These are phyloP conservation scores for Colletotrichum filicis DNA, from an alignment of 2,329 filamentous ascomycete genomes.

Conservation along the genomic window DNA sequence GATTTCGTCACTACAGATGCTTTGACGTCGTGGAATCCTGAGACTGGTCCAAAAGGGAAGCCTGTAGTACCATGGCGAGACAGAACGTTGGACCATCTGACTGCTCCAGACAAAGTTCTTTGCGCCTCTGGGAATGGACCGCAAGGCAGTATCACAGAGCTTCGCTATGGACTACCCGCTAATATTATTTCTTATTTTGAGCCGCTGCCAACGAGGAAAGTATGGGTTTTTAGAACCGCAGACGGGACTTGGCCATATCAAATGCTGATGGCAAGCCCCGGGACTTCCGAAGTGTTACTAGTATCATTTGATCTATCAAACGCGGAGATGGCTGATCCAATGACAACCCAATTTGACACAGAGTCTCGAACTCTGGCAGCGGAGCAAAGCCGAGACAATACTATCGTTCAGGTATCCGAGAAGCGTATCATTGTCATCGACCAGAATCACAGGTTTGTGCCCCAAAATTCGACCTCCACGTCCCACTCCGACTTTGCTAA, in stretches of 20 bases:
- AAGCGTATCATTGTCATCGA: constrained; percentile 53
- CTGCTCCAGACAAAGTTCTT: constrained; percentile 66
- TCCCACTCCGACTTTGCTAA: neutral
- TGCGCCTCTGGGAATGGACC: constrained; percentile 72
- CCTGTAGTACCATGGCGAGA: constrained; percentile 23
- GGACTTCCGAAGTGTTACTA: constrained; percentile 58
- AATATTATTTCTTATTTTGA: constrained; percentile 70
- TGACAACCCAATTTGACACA: constrained; percentile 60
- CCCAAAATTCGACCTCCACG: neutral
- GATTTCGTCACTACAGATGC: constrained; percentile 63
- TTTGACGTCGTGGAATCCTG: constrained; percentile 43
- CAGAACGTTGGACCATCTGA: constrained; percentile 16
- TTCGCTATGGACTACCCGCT: constrained; percentile 77
- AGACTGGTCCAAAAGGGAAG: constrained; percentile 42
- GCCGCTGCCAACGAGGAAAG: constrained; percentile 59
- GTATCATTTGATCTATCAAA: constrained; percentile 60
- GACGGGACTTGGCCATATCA: constrained; percentile 46
- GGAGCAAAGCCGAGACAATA: constrained; percentile 46
- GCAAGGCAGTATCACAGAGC: constrained; percentile 73
- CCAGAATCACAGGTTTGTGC: constrained; percentile 49
- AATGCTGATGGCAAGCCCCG: constrained; percentile 61
- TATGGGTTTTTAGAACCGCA: constrained; percentile 60
- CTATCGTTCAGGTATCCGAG: constrained; percentile 66
- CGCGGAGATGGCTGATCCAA: constrained; percentile 53
- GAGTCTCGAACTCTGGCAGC: constrained; percentile 63